phyloP scores from a whole-genome alignment of 2,329 filamentous ascomycete genomes.

The Fusarium tupiense region DNA sequence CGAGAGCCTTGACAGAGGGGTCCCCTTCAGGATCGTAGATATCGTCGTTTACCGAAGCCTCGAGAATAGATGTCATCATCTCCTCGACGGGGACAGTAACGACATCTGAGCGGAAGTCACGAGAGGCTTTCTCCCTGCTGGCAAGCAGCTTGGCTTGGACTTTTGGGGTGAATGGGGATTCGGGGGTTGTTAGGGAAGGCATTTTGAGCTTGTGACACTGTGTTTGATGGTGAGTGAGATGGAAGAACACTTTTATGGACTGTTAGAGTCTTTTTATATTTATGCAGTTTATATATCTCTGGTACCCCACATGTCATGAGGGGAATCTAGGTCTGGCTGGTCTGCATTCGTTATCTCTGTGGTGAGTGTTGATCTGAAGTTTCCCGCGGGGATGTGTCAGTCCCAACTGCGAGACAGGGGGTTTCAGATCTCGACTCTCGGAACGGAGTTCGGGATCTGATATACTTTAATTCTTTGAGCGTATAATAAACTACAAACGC shows the following conservation, averaged over 20 bases:
- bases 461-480: not conserved
- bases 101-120: slow-evolving; percentile 44
- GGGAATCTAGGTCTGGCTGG: not conserved
- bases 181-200: slow-evolving; percentile 6
- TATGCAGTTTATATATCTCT: not conserved
- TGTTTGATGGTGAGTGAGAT: not conserved
- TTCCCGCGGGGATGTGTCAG: slow-evolving; percentile 14
- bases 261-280: not conserved
- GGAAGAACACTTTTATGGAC: not conserved
- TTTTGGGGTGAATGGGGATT: slow-evolving; percentile 23
- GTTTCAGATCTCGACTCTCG: not conserved
- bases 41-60: slow-evolving; percentile 43
- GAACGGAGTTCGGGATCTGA: not conserved
- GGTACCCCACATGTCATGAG: slow-evolving; percentile 4
- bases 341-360: slow-evolving; percentile 4
- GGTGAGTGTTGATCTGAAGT: slow-evolving; percentile 3
- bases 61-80: slow-evolving; percentile 44
- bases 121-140: slow-evolving; percentile 31
- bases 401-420: not conserved
- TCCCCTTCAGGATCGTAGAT: slow-evolving; percentile 43
- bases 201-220: not conserved
- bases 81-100: slow-evolving; percentile 40
- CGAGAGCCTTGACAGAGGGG: slow-evolving; percentile 40
- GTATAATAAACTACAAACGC: not conserved
- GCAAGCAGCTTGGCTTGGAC: slow-evolving; percentile 17